phyloP scores from a whole-genome alignment of 164 flowering plant species.

The Magnolia sinica region DNA sequence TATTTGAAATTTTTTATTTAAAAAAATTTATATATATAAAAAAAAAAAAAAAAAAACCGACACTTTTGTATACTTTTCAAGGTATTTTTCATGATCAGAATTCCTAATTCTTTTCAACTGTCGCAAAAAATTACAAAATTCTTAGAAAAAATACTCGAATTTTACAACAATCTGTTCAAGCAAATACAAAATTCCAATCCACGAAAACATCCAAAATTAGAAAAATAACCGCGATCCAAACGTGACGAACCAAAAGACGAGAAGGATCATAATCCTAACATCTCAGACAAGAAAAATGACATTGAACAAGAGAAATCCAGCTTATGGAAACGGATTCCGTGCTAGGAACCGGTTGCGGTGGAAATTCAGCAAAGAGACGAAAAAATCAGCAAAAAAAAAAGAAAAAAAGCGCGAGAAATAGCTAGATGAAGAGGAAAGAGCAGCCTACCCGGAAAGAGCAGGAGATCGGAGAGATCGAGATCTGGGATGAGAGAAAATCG shows the following conservation, averaged over 20 bases:
- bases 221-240: neutral
- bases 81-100: neutral
- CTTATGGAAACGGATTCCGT: neutral
- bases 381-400: neutral
- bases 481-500: neutral
- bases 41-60: neutral
- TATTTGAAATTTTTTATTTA: too few relatives aligned
- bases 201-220: neutral
- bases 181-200: neutral
- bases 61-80: neutral
- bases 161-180: neutral
- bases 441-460: neutral
- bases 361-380: neutral
- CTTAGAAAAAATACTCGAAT: neutral
- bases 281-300: neutral
- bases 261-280: neutral
- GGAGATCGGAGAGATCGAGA: slow-evolving; percentile 2
- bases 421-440: neutral
- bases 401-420: neutral
- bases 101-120: neutral
- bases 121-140: neutral
- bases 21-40: too few relatives aligned
- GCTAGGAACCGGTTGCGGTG: neutral
- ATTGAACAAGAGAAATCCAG: neutral
- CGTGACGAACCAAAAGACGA: neutral